Percentiles rank a stretch among this genome's conserved stretches.
Conservation (phyloP, 495 filamentous ascomycete genomes). For the Talaromyces proteolyticus region DNA sequence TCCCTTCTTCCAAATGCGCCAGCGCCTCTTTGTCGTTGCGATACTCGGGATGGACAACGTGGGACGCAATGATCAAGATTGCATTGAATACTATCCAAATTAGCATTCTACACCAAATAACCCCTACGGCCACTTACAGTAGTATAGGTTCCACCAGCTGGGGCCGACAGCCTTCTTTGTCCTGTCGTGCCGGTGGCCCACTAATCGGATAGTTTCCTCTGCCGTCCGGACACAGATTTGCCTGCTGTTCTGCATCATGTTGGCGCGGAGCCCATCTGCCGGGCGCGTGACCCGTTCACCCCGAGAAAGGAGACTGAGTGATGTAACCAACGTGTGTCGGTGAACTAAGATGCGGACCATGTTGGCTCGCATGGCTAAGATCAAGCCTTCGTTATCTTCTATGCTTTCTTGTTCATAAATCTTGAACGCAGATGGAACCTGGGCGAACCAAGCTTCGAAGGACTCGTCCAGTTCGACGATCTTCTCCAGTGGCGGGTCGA, state of each 20-base stretch:
- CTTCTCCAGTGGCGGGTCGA: constrained; percentile 3
- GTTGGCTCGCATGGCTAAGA: constrained; percentile 4
- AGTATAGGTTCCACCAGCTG: constrained; percentile 7
- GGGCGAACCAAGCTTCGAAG: constrained; percentile 4
- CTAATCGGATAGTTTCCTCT: constrained; percentile 4
- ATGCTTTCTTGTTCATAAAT: neutral
- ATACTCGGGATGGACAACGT: constrained; percentile 6
- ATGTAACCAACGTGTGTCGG: constrained; percentile 2
- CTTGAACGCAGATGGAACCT: neutral
- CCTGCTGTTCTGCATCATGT: constrained; percentile 7
- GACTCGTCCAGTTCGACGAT: constrained; percentile 4
- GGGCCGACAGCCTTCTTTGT: constrained; percentile 3
- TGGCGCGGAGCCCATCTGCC: constrained; percentile 1
- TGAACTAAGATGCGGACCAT: constrained; percentile 5
- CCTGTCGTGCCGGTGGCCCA: constrained; percentile 2
- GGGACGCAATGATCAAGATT: constrained; percentile 5
- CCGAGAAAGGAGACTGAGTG: neutral
- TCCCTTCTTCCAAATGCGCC: constrained; percentile 5
- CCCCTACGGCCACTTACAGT: neutral
- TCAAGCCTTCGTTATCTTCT: neutral
- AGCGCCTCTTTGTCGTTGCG: constrained; percentile 2
- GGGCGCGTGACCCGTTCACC: neutral
- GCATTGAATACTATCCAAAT: constrained; percentile 4
- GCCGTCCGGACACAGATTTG: constrained; percentile 5
- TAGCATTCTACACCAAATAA: neutral